phyloP scores from a whole-genome alignment of 1,284 basidiomycete genomes.

The Singerocomus inundabilis region DNA sequence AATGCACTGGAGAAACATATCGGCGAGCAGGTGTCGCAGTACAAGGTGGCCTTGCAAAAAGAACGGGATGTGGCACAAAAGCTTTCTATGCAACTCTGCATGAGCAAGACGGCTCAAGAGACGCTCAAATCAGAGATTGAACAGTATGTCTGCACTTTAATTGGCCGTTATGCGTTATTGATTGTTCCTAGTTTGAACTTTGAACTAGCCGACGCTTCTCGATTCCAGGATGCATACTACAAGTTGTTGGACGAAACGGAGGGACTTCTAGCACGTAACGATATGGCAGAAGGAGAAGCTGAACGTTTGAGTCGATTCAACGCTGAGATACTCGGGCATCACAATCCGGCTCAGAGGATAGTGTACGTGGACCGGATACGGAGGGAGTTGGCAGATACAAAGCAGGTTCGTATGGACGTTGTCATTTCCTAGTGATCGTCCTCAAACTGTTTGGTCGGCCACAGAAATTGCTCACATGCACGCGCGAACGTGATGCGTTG shows the following conservation, averaged over 20 bases:
- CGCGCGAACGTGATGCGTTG: conserved; percentile 54
- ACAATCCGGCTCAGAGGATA: conserved; percentile 72
- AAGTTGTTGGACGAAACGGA: conserved; percentile 60
- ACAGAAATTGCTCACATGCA: conserved; percentile 56
- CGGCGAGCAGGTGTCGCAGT: conserved; percentile 25
- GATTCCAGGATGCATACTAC: conserved; percentile 67
- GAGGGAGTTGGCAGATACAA: conserved; percentile 64
- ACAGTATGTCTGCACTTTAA: conserved; percentile 42
- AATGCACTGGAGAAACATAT: conserved; percentile 25
- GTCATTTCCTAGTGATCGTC: neutral
- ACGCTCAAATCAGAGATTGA: conserved; percentile 60
- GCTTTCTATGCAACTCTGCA: conserved; percentile 48
- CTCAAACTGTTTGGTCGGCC: conserved; percentile 1
- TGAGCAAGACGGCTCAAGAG: conserved; percentile 60
- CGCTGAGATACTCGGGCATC: conserved; percentile 71
- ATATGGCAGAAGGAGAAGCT: conserved; percentile 72
- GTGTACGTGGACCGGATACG: conserved; percentile 73
- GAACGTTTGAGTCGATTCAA: conserved; percentile 67
- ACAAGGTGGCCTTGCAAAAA: conserved; percentile 41
- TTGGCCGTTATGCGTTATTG: neutral
- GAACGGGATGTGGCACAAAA: conserved; percentile 51
- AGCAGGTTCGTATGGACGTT: conserved; percentile 53
- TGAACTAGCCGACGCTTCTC: conserved; percentile 57
- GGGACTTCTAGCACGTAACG: conserved; percentile 61
- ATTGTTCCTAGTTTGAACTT: conserved; percentile 45